phyloP scores from a whole-genome alignment of 108 stramenopile genomes.

The Skeletonema costatum region DNA sequence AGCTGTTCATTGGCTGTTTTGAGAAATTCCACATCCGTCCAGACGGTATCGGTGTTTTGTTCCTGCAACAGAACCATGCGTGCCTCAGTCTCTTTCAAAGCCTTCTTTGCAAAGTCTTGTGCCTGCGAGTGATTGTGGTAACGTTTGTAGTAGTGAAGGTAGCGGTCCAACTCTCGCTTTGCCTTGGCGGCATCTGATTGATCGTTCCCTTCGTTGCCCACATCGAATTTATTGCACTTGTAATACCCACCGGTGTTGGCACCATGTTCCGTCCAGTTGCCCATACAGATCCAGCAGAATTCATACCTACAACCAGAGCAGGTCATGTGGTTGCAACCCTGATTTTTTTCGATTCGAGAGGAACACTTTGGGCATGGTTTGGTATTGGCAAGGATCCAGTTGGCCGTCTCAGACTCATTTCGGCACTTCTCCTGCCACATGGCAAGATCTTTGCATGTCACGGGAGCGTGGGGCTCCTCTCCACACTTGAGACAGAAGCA shows the following conservation, averaged over 20 bases:
- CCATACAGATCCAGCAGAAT: slow-evolving; percentile 99
- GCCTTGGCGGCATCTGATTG: slow-evolving; percentile 85
- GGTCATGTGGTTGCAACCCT: slow-evolving; percentile 99
- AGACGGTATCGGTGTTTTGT: slow-evolving; percentile 70
- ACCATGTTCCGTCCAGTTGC: slow-evolving; percentile 95
- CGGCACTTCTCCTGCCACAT: slow-evolving; percentile 94
- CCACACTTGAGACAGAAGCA: slow-evolving; percentile 92
- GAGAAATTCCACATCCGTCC: slow-evolving; percentile 97
- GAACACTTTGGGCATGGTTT: slow-evolving; percentile 97
- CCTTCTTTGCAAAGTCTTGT: slow-evolving; percentile 90
- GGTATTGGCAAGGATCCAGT: slow-evolving; percentile 99
- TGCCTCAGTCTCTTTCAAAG: slow-evolving; percentile 84
- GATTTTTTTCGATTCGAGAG: slow-evolving; percentile 98
- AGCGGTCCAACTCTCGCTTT: slow-evolving; percentile 95
- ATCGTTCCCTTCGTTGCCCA: slow-evolving; percentile 31
- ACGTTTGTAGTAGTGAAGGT: slow-evolving; percentile 99
- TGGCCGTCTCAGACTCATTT: slow-evolving; percentile 97
- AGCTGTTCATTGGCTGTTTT: slow-evolving; percentile 95
- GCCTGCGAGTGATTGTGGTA: slow-evolving; percentile 93
- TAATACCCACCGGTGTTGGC: slow-evolving; percentile 98
- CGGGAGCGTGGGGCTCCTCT: slow-evolving; percentile 95
- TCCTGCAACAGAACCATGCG: slow-evolving; percentile 95
- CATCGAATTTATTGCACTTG: slow-evolving; percentile 94
- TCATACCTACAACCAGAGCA: slow-evolving; percentile 77
- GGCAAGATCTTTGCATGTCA: slow-evolving; percentile 74